phyloP scores from a whole-genome alignment of 2,329 filamentous ascomycete species.

The Uncinocarpus reesii region DNA sequence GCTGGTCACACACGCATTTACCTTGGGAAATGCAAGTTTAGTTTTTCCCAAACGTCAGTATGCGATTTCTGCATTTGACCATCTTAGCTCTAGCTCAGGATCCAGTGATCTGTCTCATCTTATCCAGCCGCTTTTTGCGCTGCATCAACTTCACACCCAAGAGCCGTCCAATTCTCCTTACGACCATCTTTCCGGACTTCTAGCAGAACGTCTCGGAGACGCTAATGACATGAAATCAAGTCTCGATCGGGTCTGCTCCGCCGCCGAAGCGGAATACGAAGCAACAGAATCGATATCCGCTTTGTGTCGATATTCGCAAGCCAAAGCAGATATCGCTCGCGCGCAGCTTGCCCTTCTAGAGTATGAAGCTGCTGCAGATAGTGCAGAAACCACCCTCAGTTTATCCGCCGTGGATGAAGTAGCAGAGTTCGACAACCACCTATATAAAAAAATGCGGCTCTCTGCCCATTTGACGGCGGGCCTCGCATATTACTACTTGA shows the following conservation, averaged over 20 bases:
- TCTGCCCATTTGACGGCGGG: constrained; percentile 81
- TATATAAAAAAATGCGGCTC: constrained; percentile 60
- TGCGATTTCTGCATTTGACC: constrained; percentile 69
- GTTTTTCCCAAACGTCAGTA: constrained; percentile 68
- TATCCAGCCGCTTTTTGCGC: constrained; percentile 77
- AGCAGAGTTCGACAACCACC: constrained; percentile 51
- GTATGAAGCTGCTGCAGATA: constrained; percentile 62
- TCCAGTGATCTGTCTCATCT: constrained; percentile 42
- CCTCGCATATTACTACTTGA: constrained; percentile 64
- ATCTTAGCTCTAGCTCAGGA: constrained; percentile 52
- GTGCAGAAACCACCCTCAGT: constrained; percentile 68
- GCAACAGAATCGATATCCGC: constrained; percentile 63
- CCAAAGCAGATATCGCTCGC: constrained; percentile 79
- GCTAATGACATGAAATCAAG: constrained; percentile 51
- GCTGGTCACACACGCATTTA: constrained; percentile 88
- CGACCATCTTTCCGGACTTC: constrained; percentile 66
- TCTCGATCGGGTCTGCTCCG: constrained; percentile 56
- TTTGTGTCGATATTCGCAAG: constrained; percentile 66
- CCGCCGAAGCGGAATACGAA: constrained; percentile 74
- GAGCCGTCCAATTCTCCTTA: constrained; percentile 60
- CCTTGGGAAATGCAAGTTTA: constrained; percentile 72
- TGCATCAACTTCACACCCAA: constrained; percentile 68
- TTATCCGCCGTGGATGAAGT: constrained; percentile 63
- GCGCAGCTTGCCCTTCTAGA: constrained; percentile 60
- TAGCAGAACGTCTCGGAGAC: constrained; percentile 70